Conservation (phyloP, 1,284 basidiomycete species). For the Bondarzewia mesenterica region DNA sequence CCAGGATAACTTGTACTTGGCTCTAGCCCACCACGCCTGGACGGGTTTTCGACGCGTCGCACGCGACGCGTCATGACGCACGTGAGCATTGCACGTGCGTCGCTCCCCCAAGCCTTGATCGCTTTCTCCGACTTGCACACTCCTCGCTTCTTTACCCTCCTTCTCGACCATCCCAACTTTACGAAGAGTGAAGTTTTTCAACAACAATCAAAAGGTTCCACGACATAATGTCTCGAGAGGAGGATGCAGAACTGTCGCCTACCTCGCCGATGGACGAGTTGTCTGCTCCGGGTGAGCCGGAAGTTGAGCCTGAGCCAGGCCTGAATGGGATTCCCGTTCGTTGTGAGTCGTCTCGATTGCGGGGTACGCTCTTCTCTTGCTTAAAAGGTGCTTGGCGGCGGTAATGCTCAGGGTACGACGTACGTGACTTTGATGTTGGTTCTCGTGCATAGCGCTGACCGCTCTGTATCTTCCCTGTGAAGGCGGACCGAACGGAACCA, state of each 20-base stretch:
- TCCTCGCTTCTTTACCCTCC: too few relatives aligned
- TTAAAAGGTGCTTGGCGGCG: background rate
- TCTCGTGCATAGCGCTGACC: slow-evolving; percentile 6
- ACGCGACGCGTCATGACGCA: too few relatives aligned
- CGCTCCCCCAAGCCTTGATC: too few relatives aligned
- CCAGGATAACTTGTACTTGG: too few relatives aligned
- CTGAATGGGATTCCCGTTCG: slow-evolving; percentile 31
- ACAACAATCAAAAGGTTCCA: too few relatives aligned
- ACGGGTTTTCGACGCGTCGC: too few relatives aligned
- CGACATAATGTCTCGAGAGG: slow-evolving; percentile 9
- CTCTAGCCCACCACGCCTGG: too few relatives aligned
- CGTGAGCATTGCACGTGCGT: too few relatives aligned
- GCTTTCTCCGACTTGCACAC: too few relatives aligned
- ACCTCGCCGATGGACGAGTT: slow-evolving; percentile 26
- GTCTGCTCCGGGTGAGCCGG: slow-evolving; percentile 18
- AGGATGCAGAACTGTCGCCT: slow-evolving; percentile 16
- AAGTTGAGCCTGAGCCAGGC: slow-evolving; percentile 27
- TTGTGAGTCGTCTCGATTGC: slow-evolving; percentile 24
- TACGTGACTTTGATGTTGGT: slow-evolving; percentile 21
- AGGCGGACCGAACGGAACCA: slow-evolving; percentile 75
- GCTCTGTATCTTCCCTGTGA: slow-evolving; percentile 4
- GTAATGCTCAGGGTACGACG: slow-evolving; percentile 37
- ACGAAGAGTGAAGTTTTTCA: too few relatives aligned
- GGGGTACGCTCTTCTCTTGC: too few relatives aligned
- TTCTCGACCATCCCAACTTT: too few relatives aligned